Evolutionary conservation across 495 filamentous ascomycete genomes (phyloP).

Genomic region (Thozetella sp.): DNA sequence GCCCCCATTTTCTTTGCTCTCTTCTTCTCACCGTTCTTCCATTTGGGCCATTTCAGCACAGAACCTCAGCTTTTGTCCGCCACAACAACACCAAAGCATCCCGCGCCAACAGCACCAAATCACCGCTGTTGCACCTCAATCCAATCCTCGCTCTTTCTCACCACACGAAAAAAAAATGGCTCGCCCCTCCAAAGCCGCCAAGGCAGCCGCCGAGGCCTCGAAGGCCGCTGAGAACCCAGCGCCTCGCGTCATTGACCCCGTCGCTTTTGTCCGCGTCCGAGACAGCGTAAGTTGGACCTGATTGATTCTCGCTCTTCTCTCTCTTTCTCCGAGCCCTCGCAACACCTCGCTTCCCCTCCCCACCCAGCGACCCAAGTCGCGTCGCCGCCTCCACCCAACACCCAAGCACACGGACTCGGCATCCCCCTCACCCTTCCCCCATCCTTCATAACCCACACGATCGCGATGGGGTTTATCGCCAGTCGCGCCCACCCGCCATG

Average conservation of each 20-base stretch:
- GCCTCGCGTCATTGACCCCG: slow-evolving; percentile 43
- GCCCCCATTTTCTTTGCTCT: slow-evolving; percentile 28
- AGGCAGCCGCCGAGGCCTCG: slow-evolving; percentile 35
- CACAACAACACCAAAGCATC: slow-evolving; percentile 23
- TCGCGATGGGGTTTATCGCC: background rate
- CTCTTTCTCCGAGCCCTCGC: slow-evolving; percentile 13
- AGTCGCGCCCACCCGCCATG: background rate
- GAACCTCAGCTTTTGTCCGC: slow-evolving; percentile 15
- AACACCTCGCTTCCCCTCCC: background rate
- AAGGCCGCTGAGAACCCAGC: slow-evolving; percentile 29
- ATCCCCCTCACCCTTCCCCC: background rate
- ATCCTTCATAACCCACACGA: background rate
- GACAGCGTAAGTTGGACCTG: slow-evolving; percentile 48
- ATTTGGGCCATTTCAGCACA: slow-evolving; percentile 22
- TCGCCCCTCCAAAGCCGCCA: slow-evolving; percentile 36
- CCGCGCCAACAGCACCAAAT: slow-evolving; percentile 38
- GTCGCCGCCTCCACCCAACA: background rate
- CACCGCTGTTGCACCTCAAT: slow-evolving; percentile 8
- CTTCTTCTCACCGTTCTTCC: slow-evolving; percentile 30
- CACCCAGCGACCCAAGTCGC: background rate
- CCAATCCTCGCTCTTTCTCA: slow-evolving; percentile 25
- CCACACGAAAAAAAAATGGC: slow-evolving; percentile 38
- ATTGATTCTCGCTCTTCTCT: slow-evolving; percentile 7
- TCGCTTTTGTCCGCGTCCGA: slow-evolving; percentile 49
- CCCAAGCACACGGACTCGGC: background rate